Conservation (phyloP, 2,329 filamentous ascomycete genomes). For the Trichothecium sympodiale region DNA sequence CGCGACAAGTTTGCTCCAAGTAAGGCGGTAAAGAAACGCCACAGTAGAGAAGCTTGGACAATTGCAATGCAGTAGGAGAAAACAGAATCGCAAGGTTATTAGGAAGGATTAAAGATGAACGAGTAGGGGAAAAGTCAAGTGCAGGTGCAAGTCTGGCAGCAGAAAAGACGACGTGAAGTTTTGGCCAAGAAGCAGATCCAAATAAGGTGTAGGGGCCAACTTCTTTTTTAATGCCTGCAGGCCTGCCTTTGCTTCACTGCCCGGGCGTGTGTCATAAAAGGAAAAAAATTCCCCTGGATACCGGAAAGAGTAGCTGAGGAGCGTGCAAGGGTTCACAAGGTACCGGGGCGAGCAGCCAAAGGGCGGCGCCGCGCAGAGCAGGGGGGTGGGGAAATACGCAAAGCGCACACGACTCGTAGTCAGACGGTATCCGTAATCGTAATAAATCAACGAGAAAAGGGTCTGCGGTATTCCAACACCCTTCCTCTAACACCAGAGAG, state of each 20-base stretch:
- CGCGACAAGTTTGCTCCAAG: too few relatives aligned
- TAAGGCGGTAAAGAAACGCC: too few relatives aligned
- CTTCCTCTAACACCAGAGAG: too few relatives aligned
- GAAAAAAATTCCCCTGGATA: constrained; percentile 2
- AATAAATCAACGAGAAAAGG: too few relatives aligned
- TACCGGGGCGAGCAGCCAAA: not conserved
- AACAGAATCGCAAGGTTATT: too few relatives aligned
- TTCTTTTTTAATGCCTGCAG: constrained; percentile 1
- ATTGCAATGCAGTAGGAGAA: too few relatives aligned
- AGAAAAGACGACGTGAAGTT: not conserved
- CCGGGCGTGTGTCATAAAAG: not conserved
- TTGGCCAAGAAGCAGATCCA: not conserved
- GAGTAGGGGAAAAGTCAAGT: too few relatives aligned
- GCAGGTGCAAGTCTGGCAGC: not conserved
- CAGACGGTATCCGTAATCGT: not conserved
- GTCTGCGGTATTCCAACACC: too few relatives aligned
- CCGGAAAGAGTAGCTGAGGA: not conserved
- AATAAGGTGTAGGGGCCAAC: constrained; percentile 1
- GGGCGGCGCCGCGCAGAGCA: constrained; percentile 1
- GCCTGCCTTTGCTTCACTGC: too few relatives aligned
- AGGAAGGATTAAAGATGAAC: too few relatives aligned
- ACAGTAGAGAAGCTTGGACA: too few relatives aligned
- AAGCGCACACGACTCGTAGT: not conserved
- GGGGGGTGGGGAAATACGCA: not conserved
- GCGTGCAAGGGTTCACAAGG: not conserved